Evolutionary conservation across 2,329 filamentous ascomycete genomes (phyloP), one percentile per base, ranked within the genome.

Genomic region (Exophiala alcalophila): DNA sequence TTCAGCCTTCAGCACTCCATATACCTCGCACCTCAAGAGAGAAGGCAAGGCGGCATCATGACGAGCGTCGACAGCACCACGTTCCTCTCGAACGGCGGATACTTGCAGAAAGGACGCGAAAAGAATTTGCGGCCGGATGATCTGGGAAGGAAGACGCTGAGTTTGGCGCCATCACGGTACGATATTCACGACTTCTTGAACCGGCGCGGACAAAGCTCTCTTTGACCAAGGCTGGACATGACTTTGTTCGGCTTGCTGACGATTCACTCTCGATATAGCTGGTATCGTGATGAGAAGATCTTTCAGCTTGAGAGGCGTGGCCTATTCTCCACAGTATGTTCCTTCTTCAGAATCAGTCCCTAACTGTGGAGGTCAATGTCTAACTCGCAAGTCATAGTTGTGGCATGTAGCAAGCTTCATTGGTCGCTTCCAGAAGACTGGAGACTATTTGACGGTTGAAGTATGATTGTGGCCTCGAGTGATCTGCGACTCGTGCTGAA

Each of bases 21-120:
- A n/a, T n/a, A n/a, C n/a, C n/a, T n/a, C n/a, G n/a, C n/a, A n/a
- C n/a, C n/a, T n/a, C n/a, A n/a, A n/a, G n/a, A n/a, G n/a, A n/a
- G n/a, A n/a, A n/a, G n/a, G n/a, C n/a, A n/a, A n/a, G n/a, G n/a
- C n/a, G n/a, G n/a, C n/a, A n/a, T n/a, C 4, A 53, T 53, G 50
- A 51, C 50, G 6, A 48, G 35, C 19, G 48, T 80, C 73, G 44
- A 82, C 78, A 29, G 66, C 65, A 32, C 33, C n/a, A 40, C 15
- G 11, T 53, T 44, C 35, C 40, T 53, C 18, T 10, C 42, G 18
- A 45, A 46, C 24, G 50, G 50, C 34, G 50, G 50, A 25, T 53
- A 53, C 29, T 37, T 53, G n/a, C 50, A 53, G 25, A 53, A 53
- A 23, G 50, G 50, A 1, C 37, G 33, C 6, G 50, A 47, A 14